phyloP scores from a whole-genome alignment of 306 rosid genomes.

The Leucaena leucocephala region DNA sequence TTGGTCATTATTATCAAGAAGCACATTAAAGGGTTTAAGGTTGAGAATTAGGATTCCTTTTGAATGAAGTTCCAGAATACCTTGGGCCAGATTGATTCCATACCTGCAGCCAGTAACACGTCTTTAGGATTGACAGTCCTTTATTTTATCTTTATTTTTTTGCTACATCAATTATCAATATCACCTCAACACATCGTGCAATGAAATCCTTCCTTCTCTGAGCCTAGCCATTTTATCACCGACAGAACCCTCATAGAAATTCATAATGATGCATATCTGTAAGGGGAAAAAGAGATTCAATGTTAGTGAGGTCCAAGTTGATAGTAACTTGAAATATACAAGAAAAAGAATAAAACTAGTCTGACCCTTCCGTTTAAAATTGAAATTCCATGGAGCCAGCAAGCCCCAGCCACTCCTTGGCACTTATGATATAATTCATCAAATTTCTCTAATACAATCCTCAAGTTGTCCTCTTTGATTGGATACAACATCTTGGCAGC shows the following conservation, averaged over 20 bases:
- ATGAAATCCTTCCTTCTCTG: slow-evolving; percentile 64
- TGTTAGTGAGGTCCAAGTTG: slow-evolving; percentile 31
- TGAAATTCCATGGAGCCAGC: slow-evolving; percentile 74
- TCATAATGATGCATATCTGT: slow-evolving; percentile 82
- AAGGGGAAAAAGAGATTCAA: slow-evolving; percentile 18
- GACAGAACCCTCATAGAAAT: slow-evolving; percentile 81
- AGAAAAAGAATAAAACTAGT: slow-evolving; percentile 17
- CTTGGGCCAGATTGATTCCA: slow-evolving; percentile 71
- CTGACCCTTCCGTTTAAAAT: slow-evolving; percentile 75
- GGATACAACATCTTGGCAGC: slow-evolving; percentile 82
- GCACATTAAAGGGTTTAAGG: slow-evolving; percentile 76
- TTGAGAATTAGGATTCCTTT: slow-evolving; percentile 72
- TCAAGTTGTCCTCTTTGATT: slow-evolving; percentile 68
- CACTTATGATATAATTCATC: slow-evolving; percentile 59
- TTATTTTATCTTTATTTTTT: background rate
- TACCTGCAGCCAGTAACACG: slow-evolving; percentile 65
- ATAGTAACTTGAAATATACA: slow-evolving; percentile 24
- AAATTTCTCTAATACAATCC: slow-evolving; percentile 60
- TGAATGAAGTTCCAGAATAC: slow-evolving; percentile 73
- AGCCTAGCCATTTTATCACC: slow-evolving; percentile 86
- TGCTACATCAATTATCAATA: slow-evolving; percentile 13
- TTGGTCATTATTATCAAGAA: slow-evolving; percentile 68
- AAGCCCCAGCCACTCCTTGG: slow-evolving; percentile 58
- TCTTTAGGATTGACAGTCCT: slow-evolving; percentile 27
- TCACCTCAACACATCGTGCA: slow-evolving; percentile 79